Percentiles rank a stretch among this genome's conserved stretches.
These are phyloP conservation scores for Boechera divaricarpa DNA, from an alignment of 345 rosid genomes.

Conservation along the genomic window DNA sequence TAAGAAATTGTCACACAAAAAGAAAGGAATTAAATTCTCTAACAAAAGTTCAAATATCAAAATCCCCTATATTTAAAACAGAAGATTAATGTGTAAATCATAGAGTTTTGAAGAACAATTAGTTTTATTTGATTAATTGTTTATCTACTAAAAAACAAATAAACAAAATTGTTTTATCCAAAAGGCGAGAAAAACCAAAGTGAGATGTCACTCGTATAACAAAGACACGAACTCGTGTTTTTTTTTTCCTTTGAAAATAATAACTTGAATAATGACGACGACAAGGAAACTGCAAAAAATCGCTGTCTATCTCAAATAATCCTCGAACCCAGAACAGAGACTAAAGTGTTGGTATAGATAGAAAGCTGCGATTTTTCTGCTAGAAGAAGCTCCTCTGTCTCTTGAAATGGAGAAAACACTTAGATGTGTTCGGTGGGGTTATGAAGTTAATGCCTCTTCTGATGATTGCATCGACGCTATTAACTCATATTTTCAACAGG, in stretches of 20 bases:
- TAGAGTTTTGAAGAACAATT: no score
- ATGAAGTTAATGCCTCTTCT: slow-evolving; percentile 64
- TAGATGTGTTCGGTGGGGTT: slow-evolving; percentile 79
- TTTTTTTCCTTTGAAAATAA: no score
- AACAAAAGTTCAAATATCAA: no score
- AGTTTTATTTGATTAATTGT: no score
- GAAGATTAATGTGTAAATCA: no score
- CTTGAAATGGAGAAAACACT: slow-evolving; percentile 52
- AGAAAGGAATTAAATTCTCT: no score
- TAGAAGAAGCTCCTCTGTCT: not conserved
- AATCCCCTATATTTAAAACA: no score
- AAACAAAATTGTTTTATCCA: not conserved
- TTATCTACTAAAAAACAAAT: no score
- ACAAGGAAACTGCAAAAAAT: not conserved
- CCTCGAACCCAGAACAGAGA: slow-evolving; percentile 5
- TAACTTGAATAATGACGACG: not conserved
- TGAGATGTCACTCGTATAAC: not conserved
- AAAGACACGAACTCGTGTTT: slow-evolving; percentile 1
- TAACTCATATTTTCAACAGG: slow-evolving; percentile 77
- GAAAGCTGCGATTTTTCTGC: not conserved
- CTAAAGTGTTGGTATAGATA: not conserved
- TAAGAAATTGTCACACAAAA: no score
- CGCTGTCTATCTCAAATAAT: slow-evolving; percentile 3
- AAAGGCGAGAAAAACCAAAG: not conserved
- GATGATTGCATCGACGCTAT: slow-evolving; percentile 73